A percentile compares a stretch with the other conserved stretches of the same genome.
These are phyloP conservation scores for Gossypium bickii DNA, from an alignment of 345 rosid species.

Conservation along the genomic window DNA sequence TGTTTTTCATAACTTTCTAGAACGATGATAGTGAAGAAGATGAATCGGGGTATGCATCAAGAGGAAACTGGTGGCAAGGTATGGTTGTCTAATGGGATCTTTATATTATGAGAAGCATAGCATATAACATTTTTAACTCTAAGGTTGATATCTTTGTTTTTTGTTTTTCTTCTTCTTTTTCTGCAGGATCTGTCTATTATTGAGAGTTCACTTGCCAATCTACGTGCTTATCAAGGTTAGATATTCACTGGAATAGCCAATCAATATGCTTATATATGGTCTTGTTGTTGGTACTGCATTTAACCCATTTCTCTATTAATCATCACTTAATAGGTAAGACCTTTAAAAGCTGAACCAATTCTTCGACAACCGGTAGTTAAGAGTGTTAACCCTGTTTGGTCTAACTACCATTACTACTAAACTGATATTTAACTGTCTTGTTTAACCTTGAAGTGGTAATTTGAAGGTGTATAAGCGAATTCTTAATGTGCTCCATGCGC, in stretches of 20 bases:
- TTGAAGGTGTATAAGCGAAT: background rate
- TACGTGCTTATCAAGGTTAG: conserved; percentile 19
- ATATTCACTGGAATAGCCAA: background rate
- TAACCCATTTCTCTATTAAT: background rate
- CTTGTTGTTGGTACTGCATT: background rate
- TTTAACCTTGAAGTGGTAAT: background rate
- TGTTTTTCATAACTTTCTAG: conserved; percentile 24
- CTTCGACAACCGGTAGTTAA: background rate
- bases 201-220: conserved; percentile 22
- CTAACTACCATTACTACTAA: background rate
- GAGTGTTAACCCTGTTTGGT: background rate
- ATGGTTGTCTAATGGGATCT: background rate
- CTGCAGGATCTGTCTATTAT: conserved; percentile 60
- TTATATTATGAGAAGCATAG: background rate
- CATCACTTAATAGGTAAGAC: background rate
- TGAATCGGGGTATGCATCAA: conserved; percentile 70
- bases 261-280: background rate
- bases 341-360: background rate
- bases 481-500: background rate
- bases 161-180: background rate
- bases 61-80: conserved; percentile 99
- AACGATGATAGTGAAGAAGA: conserved; percentile 63
- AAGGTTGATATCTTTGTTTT: background rate
- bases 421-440: background rate
- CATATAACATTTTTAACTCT: background rate